Conservation (phyloP, 2,329 filamentous ascomycete species). For the Aspergillus viridinutans region DNA sequence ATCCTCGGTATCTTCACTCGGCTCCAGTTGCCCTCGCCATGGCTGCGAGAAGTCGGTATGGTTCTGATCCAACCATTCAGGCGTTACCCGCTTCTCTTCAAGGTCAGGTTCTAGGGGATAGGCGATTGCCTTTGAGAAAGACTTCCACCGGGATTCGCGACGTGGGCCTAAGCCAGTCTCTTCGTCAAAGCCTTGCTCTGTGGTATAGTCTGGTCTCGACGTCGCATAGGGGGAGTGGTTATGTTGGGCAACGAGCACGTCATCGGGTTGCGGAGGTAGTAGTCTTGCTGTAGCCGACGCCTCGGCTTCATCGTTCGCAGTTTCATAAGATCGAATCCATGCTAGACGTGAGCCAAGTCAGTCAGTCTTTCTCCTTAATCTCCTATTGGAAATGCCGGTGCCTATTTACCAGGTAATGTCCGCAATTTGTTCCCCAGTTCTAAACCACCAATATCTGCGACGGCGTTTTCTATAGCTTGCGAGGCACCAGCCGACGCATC, state of each 20-base stretch:
- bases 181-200: conserved; percentile 6
- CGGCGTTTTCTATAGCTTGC: conserved; percentile 15
- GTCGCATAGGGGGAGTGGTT: conserved; percentile 39
- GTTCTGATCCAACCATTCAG: conserved; percentile 45
- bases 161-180: conserved; percentile 2
- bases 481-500: conserved; percentile 17
- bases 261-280: conserved; percentile 35
- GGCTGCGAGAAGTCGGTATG: conserved; percentile 43
- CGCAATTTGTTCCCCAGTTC: conserved; percentile 19
- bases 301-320: conserved; percentile 34
- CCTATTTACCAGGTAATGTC: conserved; percentile 36
- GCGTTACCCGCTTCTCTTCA: conserved; percentile 40
- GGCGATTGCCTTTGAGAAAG: conserved; percentile 40
- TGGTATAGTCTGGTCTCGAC: conserved; percentile 17
- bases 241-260: conserved; percentile 44
- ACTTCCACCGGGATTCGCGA: conserved; percentile 45
- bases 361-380: not conserved
- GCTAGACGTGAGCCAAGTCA: conserved; percentile 21
- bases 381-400: not conserved
- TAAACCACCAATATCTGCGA: conserved; percentile 11
- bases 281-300: conserved; percentile 29
- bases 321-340: conserved; percentile 43
- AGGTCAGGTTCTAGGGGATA: conserved; percentile 36
- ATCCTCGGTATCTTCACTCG: conserved; percentile 49
- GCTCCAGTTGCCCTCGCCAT: conserved; percentile 50